Evolutionary conservation across 495 filamentous ascomycete species (phyloP).

Genomic region (Daldinia grandis): DNA sequence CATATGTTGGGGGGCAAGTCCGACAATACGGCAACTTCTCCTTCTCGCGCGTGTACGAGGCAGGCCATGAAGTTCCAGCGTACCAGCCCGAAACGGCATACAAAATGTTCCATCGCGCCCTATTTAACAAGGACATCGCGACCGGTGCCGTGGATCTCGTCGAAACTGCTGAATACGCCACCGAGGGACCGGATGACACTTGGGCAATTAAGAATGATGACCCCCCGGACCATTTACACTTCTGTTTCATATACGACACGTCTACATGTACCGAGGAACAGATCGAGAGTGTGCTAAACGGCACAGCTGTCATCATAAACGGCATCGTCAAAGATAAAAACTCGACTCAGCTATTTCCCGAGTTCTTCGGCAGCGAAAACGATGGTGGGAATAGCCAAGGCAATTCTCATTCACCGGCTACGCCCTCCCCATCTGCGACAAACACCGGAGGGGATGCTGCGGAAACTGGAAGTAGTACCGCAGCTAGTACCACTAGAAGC

Average conservation of each 20-base stretch:
- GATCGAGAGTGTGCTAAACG: conserved; percentile 54
- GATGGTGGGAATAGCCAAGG: conserved; percentile 52
- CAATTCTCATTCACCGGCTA: conserved; percentile 45
- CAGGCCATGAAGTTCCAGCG: conserved; percentile 75
- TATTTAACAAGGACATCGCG: conserved; percentile 66
- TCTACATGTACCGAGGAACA: conserved; percentile 64
- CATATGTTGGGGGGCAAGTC: conserved; percentile 68
- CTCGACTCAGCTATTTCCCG: conserved; percentile 47
- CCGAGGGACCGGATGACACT: conserved; percentile 59
- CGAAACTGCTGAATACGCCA: conserved; percentile 56
- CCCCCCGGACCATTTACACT: conserved; percentile 53
- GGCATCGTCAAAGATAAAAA: conserved; percentile 61
- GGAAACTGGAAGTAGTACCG: conserved; percentile 5
- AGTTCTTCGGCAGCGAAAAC: conserved; percentile 52
- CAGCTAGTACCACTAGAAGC: conserved; percentile 4
- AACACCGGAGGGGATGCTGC: conserved; percentile 36
- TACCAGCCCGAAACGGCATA: conserved; percentile 73
- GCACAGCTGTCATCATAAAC: conserved; percentile 53
- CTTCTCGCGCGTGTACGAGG: conserved; percentile 74
- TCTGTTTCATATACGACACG: conserved; percentile 67
- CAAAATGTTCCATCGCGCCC: conserved; percentile 66
- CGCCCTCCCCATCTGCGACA: conserved; percentile 39
- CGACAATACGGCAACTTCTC: conserved; percentile 74
- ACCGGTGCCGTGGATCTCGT: conserved; percentile 66
- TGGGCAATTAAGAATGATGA: conserved; percentile 60